phyloP scores from a whole-genome alignment of 768 basidiomycete species.

The Psilocybe tampanensis region DNA sequence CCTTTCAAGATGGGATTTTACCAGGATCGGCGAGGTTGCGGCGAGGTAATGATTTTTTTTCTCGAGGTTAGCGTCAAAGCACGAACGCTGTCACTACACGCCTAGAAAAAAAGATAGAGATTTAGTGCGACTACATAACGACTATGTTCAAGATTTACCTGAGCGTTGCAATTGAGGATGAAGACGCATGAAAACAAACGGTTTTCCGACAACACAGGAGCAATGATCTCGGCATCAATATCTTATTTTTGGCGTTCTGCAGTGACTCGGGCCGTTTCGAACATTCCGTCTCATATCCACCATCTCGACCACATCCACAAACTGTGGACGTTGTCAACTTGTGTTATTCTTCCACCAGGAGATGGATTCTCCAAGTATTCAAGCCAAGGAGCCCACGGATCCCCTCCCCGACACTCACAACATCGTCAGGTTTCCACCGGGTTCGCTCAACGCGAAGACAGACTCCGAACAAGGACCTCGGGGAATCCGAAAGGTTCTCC shows the following conservation, averaged over 20 bases:
- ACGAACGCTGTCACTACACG: no score
- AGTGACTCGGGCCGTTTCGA: not conserved
- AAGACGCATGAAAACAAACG: not conserved
- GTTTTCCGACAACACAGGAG: not conserved
- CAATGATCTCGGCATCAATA: not conserved
- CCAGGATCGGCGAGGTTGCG: no score
- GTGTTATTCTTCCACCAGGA: not conserved
- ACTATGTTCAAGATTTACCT: no score
- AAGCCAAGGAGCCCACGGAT: not conserved
- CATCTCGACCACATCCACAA: not conserved
- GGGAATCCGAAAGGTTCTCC: slow-evolving; percentile 7
- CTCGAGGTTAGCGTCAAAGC: no score
- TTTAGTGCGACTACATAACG: no score
- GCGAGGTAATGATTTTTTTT: no score
- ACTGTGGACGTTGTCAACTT: not conserved
- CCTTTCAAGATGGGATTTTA: not conserved
- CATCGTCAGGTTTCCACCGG: not conserved
- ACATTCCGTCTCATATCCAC: not conserved
- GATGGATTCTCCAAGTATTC: not conserved
- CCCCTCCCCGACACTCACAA: not conserved
- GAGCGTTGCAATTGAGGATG: no score
- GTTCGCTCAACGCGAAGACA: not conserved
- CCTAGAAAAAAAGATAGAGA: no score
- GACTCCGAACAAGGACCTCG: not conserved
- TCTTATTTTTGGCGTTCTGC: no score